These are phyloP conservation scores for Perkinsus marinus DNA, from an alignment of 169 alveolate species.

Conservation along the genomic window DNA sequence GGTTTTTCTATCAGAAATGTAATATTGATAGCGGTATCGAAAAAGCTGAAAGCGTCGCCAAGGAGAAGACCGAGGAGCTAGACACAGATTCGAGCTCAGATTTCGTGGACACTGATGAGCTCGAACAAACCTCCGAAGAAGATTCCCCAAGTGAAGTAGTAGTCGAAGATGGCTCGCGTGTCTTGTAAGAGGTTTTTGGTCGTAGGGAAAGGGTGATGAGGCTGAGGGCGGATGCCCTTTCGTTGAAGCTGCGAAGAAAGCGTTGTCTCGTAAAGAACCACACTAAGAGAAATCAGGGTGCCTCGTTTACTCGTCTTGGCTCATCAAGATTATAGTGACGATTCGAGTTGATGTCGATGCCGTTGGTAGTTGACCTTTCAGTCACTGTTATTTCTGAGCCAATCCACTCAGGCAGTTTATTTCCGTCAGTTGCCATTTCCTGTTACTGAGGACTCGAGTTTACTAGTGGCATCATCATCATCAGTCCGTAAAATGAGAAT, in stretches of 20 bases:
- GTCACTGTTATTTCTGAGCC: not conserved
- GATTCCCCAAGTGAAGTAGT: not conserved
- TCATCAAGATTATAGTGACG: too few relatives aligned
- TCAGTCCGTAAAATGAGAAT: not conserved
- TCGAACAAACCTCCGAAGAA: not conserved
- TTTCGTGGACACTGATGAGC: not conserved
- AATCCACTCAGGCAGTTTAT: not conserved
- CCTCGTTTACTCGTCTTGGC: too few relatives aligned
- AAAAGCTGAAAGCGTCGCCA: not conserved
- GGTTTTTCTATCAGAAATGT: not conserved
- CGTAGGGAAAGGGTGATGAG: not conserved
- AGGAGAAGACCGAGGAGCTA: not conserved
- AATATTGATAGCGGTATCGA: not conserved
- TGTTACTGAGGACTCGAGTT: not conserved
- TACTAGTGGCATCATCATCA: not conserved
- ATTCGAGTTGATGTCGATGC: not conserved
- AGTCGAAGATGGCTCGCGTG: too few relatives aligned
- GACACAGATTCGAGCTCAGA: not conserved
- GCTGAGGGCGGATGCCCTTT: not conserved
- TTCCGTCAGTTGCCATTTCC: not conserved
- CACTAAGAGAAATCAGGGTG: too few relatives aligned
- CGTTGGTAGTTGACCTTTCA: not conserved
- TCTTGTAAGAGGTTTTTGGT: not conserved
- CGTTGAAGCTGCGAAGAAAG: not conserved
- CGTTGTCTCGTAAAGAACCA: not conserved